Evolutionary conservation across 768 basidiomycete species (phyloP), one percentile per base, ranked within the genome.

Genomic region (Lanmaoa rubissima): DNA sequence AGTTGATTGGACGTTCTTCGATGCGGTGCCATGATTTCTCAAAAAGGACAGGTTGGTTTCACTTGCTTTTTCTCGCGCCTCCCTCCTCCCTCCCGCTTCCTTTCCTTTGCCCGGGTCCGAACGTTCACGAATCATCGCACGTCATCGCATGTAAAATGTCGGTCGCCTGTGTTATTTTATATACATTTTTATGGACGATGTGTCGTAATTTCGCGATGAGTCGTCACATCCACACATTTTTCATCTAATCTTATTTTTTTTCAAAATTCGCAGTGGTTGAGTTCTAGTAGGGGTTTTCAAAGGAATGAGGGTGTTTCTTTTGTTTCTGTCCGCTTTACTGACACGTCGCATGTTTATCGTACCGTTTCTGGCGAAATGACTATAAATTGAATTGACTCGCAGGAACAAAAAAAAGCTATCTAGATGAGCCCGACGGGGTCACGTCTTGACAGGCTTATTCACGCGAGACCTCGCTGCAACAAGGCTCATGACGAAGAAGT

Each of bases 401-500:
- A 54, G 32, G 43, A 46, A 55, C 51, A 28, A 28, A 28, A 26
- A 61, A 47, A 32, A 21, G 41, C 21, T 40, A 45, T 42, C 16
- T 16, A 39, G 52, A 45, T 48, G 41, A 34, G 41, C 55, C 11
- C 55, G 40, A 53, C 31, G 21, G 51, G 36, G 46, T 32, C 31
- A 41, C 41, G 40, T 32, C 34, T 61, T 61, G 57, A 51, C 57
- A 46, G 16, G 47, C 5, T 41, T 52, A 43, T 54, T 55, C 52
- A 48, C 36, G 51, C 48, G 58, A 40, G 21, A 54, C 43, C 28
- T 10, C 53, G 21, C 42, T 46, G 40, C 40, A 56, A 66, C 61
- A 68, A 63, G 63, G 57, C 38, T 58, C 57, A 61, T 53, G 58
- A 61, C 66, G 67, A 64, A 61, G 55, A 69, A 45, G 55, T 57